Base-by-base conservation (phyloP, 495 filamentous ascomycete genomes). In the Lepidopterella palustris region DNA sequence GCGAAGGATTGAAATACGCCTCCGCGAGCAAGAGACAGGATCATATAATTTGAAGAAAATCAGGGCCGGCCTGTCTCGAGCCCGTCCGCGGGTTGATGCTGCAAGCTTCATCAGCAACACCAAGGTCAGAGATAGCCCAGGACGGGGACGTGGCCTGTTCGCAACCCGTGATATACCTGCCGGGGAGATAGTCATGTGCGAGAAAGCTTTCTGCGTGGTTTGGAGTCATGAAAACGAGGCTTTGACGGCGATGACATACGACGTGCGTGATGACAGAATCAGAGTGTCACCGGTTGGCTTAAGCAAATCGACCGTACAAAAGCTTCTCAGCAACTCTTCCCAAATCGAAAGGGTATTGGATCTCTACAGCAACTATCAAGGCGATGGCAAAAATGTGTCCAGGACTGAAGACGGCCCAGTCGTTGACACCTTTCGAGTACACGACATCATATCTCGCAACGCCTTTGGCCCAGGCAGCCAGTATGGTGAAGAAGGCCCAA, bases 381-480 rank as follows among this genome's bases (percentile, higher is more conserved):
- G 58, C 25, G 47, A 51, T 29, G 60, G 52, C 45, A 55, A 58
- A 21, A 53, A 51, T 29, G 51, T 60, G 10, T 23, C 26, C 29
- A 59, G 10, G 31, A 61, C 55, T 21, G 56, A 60, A 48, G 62
- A 61, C 11, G 60, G 65, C 10, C 60, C 64, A 3, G 61, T 73
- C 11, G 60, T 77, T 53, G 73, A 77, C 39, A 55, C 67, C 57
- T 76, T 75, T 51, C 69, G 65, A 27, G 65, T 76, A 27, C 70
- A 74, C 35, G 67, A 70, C 53, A 72, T 76, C 35, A 55, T 75
- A 4, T 60, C 66, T 8, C 66, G 69, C 20, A 77, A 77, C 45
- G 65, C 62, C 21, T 77, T 76, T 45, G 72, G 66, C 3, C 55
- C 63, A 18, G 68, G 67, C 20, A 63, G 40, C 52, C 66, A 64